Base-by-base conservation (phyloP, 305 asterid species). In the Solanum chacoense region DNA sequence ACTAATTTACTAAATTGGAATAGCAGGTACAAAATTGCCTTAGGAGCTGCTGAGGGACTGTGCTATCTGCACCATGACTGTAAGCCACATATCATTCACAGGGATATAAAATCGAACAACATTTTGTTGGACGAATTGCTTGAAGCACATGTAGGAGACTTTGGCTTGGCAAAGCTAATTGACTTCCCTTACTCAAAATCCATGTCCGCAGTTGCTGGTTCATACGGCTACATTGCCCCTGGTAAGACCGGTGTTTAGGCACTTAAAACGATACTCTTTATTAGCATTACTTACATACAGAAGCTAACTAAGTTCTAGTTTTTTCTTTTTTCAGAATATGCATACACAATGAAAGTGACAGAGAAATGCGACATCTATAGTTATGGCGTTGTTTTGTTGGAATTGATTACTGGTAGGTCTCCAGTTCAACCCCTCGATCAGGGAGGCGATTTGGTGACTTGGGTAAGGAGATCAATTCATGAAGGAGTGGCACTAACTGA, bases 161-260 rank as follows among this genome's bases (percentile, higher is more conserved):
- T 96, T 71, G 98, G 98, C 59, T 91, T 96, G 93, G 98, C 98
- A 3, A 96, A 96, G 93, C 59, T 95, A 92, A 92, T 96, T 36
- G 98, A 96, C 86, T 91, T 95, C 86, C 90, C 98, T 22, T 90
- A 88, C 88, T 95, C 98, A 28, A 95, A 93, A 87, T 95, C 98
- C 91, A 94, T 96, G 98, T 96, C 98, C 50, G 97, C 97, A 35
- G 98, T 96, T 73, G 98, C 98, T 72, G 98, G 98, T 88, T 96
- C 98, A 10, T 96, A 96, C 88, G 98, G 98, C 84, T 96, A 96
- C 92, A 96, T 96, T 83, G 98, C 98, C 42, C 98, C 98, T 12
- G 98, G 98, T 96, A 93, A 91, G 90, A 67, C 8, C 4, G 45
- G 29, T 28, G 2, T 84, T 84, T 7, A 11, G 12, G 31, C 75